Evolutionary conservation across 1,284 basidiomycete species (phyloP), one percentile per base, ranked within the genome.

Genomic region (Papiliotrema terrestris): DNA sequence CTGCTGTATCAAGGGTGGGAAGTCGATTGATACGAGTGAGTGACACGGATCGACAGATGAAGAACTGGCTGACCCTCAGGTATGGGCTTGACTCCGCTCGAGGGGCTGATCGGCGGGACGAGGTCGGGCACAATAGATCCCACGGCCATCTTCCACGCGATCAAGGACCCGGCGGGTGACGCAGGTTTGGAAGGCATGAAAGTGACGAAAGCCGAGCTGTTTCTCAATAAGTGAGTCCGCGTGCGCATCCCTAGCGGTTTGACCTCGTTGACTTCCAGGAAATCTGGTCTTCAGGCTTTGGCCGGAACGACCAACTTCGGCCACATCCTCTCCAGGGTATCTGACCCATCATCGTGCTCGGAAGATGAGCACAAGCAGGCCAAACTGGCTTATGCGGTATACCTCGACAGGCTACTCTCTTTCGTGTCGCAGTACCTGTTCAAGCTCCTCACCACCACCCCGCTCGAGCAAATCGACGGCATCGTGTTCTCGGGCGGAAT

Each of bases 401-500:
- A 91, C 68, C 78, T 86, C 17, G 89, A 92, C 71, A 80, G 88
- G 26, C 80, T 92, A 46, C 66, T 88, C 55, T 81, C 83, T 56
- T 91, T 81, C 64, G 68, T 91, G 29, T 86, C 88, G 5, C 80
- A 84, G 47, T 92, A 90, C 69, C 83, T 86, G 60, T 75, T 88
- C 63, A 86, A 88, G 69, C 80, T 91, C 8, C 79, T 81, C 1
- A 58, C 63, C 2, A 81, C 82, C 8, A 46, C 61, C 1, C 60
- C 65, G 19, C 57, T 67, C 11, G 62, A 25, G 52, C 76, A 59
- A 15, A 83, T 91, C 6, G 87, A 91, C 70, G 89, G 86, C 3
- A 71, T 93, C 29, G 88, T 92, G 9, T 93, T 94, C 69, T 82
- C 88, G 0, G 91, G 90, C 3, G 90, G 90, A 0, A 89, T 94